A percentile compares a stretch with the other conserved stretches of the same genome.
phyloP scores from a whole-genome alignment of 805 yeast genomes.

The Schwanniomyces sp. region DNA sequence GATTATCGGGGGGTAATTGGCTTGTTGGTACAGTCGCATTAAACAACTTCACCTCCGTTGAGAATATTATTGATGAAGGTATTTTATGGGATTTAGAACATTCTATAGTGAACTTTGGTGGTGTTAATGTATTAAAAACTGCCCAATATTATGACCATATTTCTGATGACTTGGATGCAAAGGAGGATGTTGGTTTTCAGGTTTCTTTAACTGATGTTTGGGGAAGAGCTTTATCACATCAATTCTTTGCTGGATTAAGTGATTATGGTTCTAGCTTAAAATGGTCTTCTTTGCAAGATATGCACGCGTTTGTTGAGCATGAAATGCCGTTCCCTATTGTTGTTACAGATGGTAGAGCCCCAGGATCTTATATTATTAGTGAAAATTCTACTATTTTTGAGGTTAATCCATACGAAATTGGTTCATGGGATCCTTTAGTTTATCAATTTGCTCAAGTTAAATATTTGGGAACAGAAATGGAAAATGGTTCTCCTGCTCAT shows the following conservation, averaged over 20 bases:
- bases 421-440: slow-evolving; percentile 84
- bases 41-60: slow-evolving; percentile 57
- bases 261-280: slow-evolving; percentile 28
- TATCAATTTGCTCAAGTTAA: slow-evolving; percentile 63
- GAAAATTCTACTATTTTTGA: slow-evolving; percentile 41
- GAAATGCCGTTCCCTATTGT: slow-evolving; percentile 42
- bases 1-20: slow-evolving; percentile 64
- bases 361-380: slow-evolving; percentile 26
- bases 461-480: slow-evolving; percentile 67
- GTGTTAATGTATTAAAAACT: slow-evolving; percentile 62
- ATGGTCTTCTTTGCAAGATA: slow-evolving; percentile 30
- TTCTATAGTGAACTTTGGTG: slow-evolving; percentile 72
- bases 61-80: slow-evolving; percentile 27
- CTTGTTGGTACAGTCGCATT: slow-evolving; percentile 65
- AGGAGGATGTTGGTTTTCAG: slow-evolving; percentile 38
- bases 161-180: slow-evolving; percentile 26
- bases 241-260: slow-evolving; percentile 30
- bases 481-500: slow-evolving; percentile 54
- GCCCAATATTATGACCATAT: slow-evolving; percentile 46
- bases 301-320: slow-evolving; percentile 23
- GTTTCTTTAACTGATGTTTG: slow-evolving; percentile 41
- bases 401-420: slow-evolving; percentile 49
- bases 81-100: slow-evolving; percentile 42
- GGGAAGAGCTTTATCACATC: slow-evolving; percentile 43
- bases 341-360: slow-evolving; percentile 39